phyloP scores from a whole-genome alignment of 2,329 filamentous ascomycete genomes.

The Lachnum nothofagi region DNA sequence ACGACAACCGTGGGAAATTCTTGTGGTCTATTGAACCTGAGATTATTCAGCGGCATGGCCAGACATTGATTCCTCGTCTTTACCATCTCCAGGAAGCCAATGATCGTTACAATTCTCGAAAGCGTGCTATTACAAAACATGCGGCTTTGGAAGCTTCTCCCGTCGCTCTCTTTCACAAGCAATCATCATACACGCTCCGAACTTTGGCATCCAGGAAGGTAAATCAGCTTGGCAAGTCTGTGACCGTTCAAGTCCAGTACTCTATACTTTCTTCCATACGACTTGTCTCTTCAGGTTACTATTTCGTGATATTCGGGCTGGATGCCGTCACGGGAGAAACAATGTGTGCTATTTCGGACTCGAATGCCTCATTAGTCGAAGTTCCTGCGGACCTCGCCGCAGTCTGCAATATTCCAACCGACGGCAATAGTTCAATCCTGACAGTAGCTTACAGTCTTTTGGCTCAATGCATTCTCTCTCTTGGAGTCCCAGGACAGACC shows the following conservation, averaged over 20 bases:
- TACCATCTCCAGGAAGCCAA: background rate
- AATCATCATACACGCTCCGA: background rate
- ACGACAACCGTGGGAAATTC: background rate
- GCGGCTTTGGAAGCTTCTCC: background rate
- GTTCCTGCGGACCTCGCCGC: background rate
- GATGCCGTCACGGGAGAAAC: background rate
- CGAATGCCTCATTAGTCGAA: background rate
- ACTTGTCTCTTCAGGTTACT: background rate
- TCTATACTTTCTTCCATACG: background rate
- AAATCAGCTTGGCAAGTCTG: background rate
- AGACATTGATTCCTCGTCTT: conserved; percentile 7
- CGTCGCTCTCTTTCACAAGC: background rate
- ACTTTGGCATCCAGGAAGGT: background rate
- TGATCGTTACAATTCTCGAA: conserved; percentile 4
- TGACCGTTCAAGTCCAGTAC: background rate
- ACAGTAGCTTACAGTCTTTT: background rate
- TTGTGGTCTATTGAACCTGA: background rate
- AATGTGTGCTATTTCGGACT: background rate
- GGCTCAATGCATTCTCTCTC: background rate
- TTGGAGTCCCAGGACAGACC: background rate
- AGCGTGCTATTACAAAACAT: background rate
- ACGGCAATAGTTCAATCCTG: background rate
- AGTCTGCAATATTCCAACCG: background rate
- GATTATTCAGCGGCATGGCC: background rate
- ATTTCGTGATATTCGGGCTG: background rate